Conservation (phyloP, 2,329 filamentous ascomycete genomes). For the Hypomyces rosellus region DNA sequence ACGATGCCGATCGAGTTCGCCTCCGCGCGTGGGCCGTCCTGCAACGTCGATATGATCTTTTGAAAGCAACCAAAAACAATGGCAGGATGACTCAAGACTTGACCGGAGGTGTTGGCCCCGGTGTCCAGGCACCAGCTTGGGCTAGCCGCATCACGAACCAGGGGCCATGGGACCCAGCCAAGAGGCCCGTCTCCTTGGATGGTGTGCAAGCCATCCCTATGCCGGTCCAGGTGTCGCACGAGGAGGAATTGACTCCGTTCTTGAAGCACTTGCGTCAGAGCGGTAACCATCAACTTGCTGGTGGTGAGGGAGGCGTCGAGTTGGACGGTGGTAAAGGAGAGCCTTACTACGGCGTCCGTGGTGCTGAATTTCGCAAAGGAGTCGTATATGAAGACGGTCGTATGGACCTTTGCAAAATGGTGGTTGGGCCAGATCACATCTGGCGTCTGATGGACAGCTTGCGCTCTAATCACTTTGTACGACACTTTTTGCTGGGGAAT, state of each 20-base stretch:
- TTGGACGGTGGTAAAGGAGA: conserved; percentile 31
- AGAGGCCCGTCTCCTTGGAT: conserved; percentile 24
- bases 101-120: conserved; percentile 24
- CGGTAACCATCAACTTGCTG: conserved; percentile 23
- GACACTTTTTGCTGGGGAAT: conserved; percentile 48
- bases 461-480: conserved; percentile 39
- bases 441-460: conserved; percentile 43
- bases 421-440: conserved; percentile 46
- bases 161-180: conserved; percentile 27
- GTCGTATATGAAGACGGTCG: conserved; percentile 45
- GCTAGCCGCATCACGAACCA: conserved; percentile 27
- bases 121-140: conserved; percentile 28
- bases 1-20: conserved; percentile 30
- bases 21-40: conserved; percentile 30
- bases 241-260: conserved; percentile 28
- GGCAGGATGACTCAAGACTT: conserved; percentile 23
- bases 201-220: conserved; percentile 28
- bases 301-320: conserved; percentile 19
- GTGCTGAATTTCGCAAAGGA: conserved; percentile 31
- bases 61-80: conserved; percentile 26
- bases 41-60: conserved; percentile 30
- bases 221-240: conserved; percentile 26
- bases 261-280: conserved; percentile 25
- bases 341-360: conserved; percentile 29
- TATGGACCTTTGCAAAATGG: conserved; percentile 51